Evolutionary conservation across 257 asterid genomes (phyloP), one percentile per base, ranked within the genome.

Genomic region (Solanum ossicruentum): DNA sequence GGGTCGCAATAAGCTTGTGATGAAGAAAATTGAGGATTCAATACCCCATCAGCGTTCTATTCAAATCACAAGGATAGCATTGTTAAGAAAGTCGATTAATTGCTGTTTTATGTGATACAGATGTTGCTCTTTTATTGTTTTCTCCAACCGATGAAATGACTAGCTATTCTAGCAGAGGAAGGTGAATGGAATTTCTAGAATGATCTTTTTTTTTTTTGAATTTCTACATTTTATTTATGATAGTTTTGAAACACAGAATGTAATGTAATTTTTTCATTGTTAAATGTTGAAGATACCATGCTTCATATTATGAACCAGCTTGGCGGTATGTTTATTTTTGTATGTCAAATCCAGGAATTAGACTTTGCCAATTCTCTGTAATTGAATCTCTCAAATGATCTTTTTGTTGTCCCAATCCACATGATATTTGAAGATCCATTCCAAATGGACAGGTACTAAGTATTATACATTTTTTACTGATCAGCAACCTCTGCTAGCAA

Each of bases 261-360:
- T 41, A 12, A 86, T n/a, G 20, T 1, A 32, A 39, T 16, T 9
- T 57, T 26, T 61, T 18, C 56, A 66, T 51, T 83, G 61, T 47
- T 18, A 39, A 94, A 93, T 88, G 90, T 92, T 86, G 98, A 94
- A 84, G 94, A 92, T 86, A 88, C 90, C 47, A 87, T 93, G 79
- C 94, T 93, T 28, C 89, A 92, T 10, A 89, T 91, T 80, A 89
- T 94, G 63, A 88, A 91, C 56, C 85, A 90, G 49, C 94, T 93
- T 12, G 93, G 84, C 91, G 93, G 95, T 93, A 86, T 32, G 87
- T 78, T 41, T n/a, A 39, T 8, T 45, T 17, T 10, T 2, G 4
- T 55, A 28, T 57, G 52, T 13, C 16, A 71, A 41, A 57, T 71
- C 17, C 79, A 10, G 72, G 36, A 8, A 75, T 84, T 67, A 36